Evolutionary conservation across 441 rosid genomes (phyloP), one percentile per base, ranked within the genome.

Genomic region (Metrosideros polymorpha): DNA sequence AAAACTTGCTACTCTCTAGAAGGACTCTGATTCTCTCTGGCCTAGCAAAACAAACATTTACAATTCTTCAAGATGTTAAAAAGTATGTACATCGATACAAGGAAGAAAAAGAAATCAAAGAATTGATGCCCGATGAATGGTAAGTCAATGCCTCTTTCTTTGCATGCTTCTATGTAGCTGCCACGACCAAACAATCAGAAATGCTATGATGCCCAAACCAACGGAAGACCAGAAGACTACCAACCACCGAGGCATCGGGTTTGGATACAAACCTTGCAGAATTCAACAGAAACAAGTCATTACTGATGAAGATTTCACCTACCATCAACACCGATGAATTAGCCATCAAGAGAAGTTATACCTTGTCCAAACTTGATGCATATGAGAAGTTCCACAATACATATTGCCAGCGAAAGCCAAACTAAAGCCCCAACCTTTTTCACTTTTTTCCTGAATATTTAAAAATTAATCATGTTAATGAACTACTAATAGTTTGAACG

Each of bases 281-380:
- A 61, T 53, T 55, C 29, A 19, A 2, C 56, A 19, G 47, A 86
- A 50, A 35, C 47, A 82, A 32, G 51, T 55, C 32, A 84, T 39
- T 49, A 45, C 50, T 76, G 56, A 56, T 3, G 54, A 85, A 76
- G 15, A 76, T 49, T 32, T 17, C 13, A 66, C 35, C 19, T 19
- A 85, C 25, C 18, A 13, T n/a, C 14, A 50, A 85, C 17, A 45
- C 19, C 22, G 56, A 51, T 47, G 49, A 25, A 29, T 54, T 19
- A 19, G 57, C 42, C 32, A 14, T 51, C 35, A 39, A 54, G 45
- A 51, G 57, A 59, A 53, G 17, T 83, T 91, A n/a, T n/a, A 98
- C 99, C 99, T 88, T 91, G 96, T 79, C 99, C 99, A 92, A 97
- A 98, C 91, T 98, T 98, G 92, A 96, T 97, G 91, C 99, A 97